A percentile compares a stretch with the other conserved stretches of the same genome.
Conservation (phyloP, 345 rosid species). For the Raphanus raphanistrum region DNA sequence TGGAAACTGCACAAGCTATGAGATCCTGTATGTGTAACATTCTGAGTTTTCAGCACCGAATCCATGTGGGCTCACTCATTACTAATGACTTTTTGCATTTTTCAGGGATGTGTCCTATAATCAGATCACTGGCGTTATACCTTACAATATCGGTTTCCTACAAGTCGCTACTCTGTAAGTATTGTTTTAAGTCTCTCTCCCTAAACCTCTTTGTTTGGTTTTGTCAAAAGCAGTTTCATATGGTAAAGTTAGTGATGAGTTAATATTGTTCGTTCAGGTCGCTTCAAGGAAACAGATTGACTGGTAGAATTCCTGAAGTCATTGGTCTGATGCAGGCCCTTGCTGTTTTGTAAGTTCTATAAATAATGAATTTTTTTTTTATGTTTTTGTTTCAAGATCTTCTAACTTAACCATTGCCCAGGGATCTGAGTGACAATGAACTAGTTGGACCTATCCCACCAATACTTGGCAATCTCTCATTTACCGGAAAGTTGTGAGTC, state of each 20-base stretch:
- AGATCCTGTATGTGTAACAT: conserved; percentile 68
- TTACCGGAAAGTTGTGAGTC: conserved; percentile 84
- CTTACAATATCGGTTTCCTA: conserved; percentile 87
- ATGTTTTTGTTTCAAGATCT: background rate
- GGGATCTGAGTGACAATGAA: conserved; percentile 92
- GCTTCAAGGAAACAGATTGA: conserved; percentile 78
- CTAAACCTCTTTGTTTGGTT: background rate
- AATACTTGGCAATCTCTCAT: conserved; percentile 89
- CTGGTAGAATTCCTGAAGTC: conserved; percentile 83
- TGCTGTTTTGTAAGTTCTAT: conserved; percentile 73
- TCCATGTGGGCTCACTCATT: background rate
- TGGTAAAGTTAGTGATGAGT: background rate
- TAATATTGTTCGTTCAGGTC: conserved; percentile 49
- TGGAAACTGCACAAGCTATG: conserved; percentile 96
- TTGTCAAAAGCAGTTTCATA: background rate
- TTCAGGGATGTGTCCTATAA: conserved; percentile 86
- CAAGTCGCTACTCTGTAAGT: conserved; percentile 97
- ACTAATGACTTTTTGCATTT: background rate
- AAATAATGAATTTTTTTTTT: background rate
- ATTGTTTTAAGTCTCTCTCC: too few species aligned
- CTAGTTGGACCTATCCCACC: conserved; percentile 80
- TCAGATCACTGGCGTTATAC: conserved; percentile 76
- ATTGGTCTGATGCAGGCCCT: conserved; percentile 97
- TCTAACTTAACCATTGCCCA: conserved; percentile 9
- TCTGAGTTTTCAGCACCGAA: background rate